A percentile compares a stretch with the other conserved stretches of the same genome.
These are phyloP conservation scores for Pelargonium cotyledonis DNA, from an alignment of 441 rosid species.

Conservation along the genomic window DNA sequence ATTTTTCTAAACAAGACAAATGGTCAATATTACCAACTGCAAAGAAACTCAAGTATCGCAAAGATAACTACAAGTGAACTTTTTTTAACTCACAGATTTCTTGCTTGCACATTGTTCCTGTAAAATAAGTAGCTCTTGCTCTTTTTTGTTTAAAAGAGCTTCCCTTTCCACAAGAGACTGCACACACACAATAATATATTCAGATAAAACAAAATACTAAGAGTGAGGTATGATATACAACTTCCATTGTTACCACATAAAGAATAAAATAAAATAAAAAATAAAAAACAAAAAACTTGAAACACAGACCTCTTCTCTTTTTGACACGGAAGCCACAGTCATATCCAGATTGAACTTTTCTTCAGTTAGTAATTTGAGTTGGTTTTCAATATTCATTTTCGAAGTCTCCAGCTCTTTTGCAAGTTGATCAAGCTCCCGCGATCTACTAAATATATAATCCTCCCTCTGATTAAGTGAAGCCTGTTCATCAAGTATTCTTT, in stretches of 20 bases:
- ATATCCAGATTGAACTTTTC: constrained; percentile 55
- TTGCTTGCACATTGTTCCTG: constrained; percentile 59
- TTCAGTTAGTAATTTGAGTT: constrained; percentile 39
- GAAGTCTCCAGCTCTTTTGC: constrained; percentile 57
- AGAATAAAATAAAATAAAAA: constrained; percentile 15
- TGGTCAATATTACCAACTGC: neutral
- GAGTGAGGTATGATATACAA: too few relatives aligned
- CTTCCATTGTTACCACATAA: neutral
- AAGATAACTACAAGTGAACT: neutral
- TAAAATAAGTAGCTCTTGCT: constrained; percentile 61
- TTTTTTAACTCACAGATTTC: constrained; percentile 57
- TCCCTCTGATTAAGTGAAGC: constrained; percentile 75
- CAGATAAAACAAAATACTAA: neutral
- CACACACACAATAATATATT: constrained; percentile 9
- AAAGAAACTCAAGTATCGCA: neutral
- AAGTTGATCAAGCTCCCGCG: constrained; percentile 53
- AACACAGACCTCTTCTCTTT: constrained; percentile 64
- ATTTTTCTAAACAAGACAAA: neutral
- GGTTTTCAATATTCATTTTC: constrained; percentile 46
- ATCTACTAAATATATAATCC: constrained; percentile 57
- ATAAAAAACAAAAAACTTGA: neutral
- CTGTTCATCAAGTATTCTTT: constrained; percentile 67
- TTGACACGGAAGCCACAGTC: constrained; percentile 37
- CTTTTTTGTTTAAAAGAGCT: constrained; percentile 50
- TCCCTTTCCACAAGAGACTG: constrained; percentile 60